A percentile compares a stretch with the other conserved stretches of the same genome.
Conservation (phyloP, 768 basidiomycete genomes). For the Tulasnella sp. region DNA sequence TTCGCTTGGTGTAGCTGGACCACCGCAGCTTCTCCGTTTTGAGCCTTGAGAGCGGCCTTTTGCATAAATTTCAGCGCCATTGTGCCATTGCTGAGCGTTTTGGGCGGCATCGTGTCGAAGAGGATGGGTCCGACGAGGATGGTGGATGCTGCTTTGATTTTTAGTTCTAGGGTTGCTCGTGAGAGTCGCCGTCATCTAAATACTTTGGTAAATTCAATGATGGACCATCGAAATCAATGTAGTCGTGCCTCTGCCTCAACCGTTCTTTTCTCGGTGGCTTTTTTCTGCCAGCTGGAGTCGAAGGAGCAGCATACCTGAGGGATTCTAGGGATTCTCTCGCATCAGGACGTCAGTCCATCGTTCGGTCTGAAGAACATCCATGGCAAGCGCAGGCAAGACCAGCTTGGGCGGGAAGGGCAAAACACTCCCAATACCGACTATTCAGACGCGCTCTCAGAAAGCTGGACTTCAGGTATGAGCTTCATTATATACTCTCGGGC, state of each 20-base stretch:
- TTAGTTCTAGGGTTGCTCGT: not conserved
- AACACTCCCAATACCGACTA: constrained; percentile 3
- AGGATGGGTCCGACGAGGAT: not conserved
- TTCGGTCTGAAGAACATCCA: not conserved
- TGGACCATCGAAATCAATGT: not conserved
- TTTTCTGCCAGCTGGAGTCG: not conserved
- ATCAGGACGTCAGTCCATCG: not conserved
- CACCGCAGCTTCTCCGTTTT: not conserved
- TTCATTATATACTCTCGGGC: not conserved
- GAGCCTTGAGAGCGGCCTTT: not conserved
- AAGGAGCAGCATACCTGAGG: not conserved
- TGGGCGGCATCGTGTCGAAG: not conserved
- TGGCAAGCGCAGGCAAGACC: not conserved
- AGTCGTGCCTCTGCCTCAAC: not conserved
- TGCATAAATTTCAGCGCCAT: constrained; percentile 16
- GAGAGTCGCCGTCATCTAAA: not conserved
- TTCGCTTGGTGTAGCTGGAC: constrained; percentile 5
- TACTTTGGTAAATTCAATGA: not conserved
- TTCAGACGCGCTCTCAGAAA: constrained; percentile 46
- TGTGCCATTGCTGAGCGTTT: constrained; percentile 9
- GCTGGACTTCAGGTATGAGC: constrained; percentile 72
- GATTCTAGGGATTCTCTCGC: not conserved
- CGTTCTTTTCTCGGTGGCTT: not conserved
- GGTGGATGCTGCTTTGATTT: not conserved
- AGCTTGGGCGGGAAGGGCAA: constrained; percentile 3